A percentile compares a stretch with the other conserved stretches of the same genome.
Conservation (phyloP, 2,329 filamentous ascomycete genomes). For the Trichoderma afroharzianum region DNA sequence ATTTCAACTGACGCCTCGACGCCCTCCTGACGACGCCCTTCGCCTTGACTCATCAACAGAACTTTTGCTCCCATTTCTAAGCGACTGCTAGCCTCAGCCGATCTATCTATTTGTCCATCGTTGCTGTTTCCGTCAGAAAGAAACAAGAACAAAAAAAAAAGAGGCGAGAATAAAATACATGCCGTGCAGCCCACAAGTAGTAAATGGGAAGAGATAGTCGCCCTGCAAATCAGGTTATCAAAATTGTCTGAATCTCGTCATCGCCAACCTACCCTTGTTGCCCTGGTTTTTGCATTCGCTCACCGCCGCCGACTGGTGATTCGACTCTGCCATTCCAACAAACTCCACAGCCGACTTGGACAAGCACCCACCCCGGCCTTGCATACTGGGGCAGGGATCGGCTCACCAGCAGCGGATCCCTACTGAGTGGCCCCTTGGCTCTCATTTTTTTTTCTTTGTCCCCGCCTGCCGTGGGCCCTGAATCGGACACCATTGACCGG, state of each 20-base stretch:
- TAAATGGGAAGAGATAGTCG: not conserved
- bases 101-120: not conserved
- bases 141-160: not conserved
- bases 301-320: conserved; percentile 17
- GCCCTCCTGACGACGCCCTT: conserved; percentile 11
- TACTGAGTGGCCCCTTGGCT: not conserved
- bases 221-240: conserved; percentile 6
- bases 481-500: conserved; percentile 10
- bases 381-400: conserved; percentile 3
- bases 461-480: conserved; percentile 15
- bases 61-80: not conserved
- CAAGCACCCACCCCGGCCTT: conserved; percentile 2
- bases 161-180: not conserved
- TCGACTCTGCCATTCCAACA: not conserved
- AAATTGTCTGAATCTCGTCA: conserved; percentile 10
- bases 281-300: not conserved
- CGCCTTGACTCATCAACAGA: conserved; percentile 2
- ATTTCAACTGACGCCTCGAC: not conserved
- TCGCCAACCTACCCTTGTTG: conserved; percentile 6
- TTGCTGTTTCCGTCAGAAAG: not conserved
- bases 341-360: conserved; percentile 2
- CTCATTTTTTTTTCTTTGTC: conserved; percentile 7
- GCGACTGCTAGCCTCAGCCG: not conserved
- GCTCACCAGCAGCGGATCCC: conserved; percentile 10
- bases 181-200: not conserved